Evolutionary conservation across 2,329 filamentous ascomycete species (phyloP), one percentile per base, ranked within the genome.

Genomic region (Penicillium sp.): DNA sequence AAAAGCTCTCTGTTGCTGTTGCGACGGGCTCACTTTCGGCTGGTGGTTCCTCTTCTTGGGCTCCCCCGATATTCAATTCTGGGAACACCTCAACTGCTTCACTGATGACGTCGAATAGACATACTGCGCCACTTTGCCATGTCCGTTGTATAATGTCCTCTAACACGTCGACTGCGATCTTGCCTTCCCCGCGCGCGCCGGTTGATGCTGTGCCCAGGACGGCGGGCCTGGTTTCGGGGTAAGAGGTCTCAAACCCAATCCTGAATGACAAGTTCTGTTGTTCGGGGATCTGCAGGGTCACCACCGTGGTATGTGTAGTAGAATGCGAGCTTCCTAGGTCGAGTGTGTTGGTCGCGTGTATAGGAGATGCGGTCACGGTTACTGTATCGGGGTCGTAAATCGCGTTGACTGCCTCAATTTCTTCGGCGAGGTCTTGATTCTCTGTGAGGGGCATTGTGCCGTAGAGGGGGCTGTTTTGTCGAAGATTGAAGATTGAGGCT

Each of bases 71-170:
- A 52, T 76, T 80, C 60, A 88, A 76, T 66, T 89, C 88, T 66
- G 75, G 73, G 5, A 82, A 71, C 3, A 73, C 67, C 55, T 79
- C 78, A 31, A 72, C 72, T 0, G 76, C 76, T 61, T 83, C 83
- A 61, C 96, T 92, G 36, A 97, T 81, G n/a, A 95, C 82, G 69
- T 97, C 93, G 66, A 92, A 99, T 3, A 99, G 77, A 66, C 92
- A 97, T 21, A 96, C 91, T 48, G 85, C 82, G 0, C 91, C 92
- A 0, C 85, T 82, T 48, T 82, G 80, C 71, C 87, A 96, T 4
- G 89, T 81, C n/a, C 79, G 77, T 1, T 77, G 79, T 31, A 97
- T 75, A 0, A 88, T 86, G 34, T 85, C 79, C 29, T 86, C 79
- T 53, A 94, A 86, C 2, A 89, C 74, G 2, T 83, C 81, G n/a